Base-by-base conservation (phyloP, 1,139 yeast species). In the Magnusiomyces paraingens region DNA sequence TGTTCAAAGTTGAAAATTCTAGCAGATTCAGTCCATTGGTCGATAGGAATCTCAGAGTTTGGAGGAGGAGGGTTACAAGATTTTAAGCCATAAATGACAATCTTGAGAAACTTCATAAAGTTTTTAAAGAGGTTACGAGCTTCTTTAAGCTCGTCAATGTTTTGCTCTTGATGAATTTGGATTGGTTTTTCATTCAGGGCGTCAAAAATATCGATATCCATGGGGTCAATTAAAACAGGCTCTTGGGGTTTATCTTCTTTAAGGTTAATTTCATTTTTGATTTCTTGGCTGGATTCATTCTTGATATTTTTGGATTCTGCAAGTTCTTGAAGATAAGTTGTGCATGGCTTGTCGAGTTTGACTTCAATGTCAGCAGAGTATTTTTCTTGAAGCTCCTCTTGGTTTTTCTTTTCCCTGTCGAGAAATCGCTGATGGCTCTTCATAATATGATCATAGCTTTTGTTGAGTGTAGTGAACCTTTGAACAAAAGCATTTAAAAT, bases 41-140 rank as follows among this genome's bases (percentile, higher is more conserved):
- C 81, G 21, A 83, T 80, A 29, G 82, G 76, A 52, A 79, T 83
- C 48, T 81, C 80, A 10, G 87, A 82, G 3, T 83, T 84, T 0
- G 93, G 86, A 1, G 94, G 87, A 0, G 93, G 86, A 0, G 97
- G 96, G 64, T 91, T 93, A 66, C 96, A 90, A 55, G 84, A 84
- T 66, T 90, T 90, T 61, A 94, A 75, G 0, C 96, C 96, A 69
- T 86, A 89, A 62, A 93, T 85, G 47, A 91, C 88, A 0, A 97
- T 88, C 65, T 93, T 90, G 64, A 93, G 73, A 64, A 93, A 94
- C 5, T 93, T 86, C 85, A 94, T 82, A 55, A 94, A 74, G 8
- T 96, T 90, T 61, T 94, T 82, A 77, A 90, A 90, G 42, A 93
- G 73, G 63, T 87, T 88, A 52, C 94, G 80, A 1, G 96, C 95